Conservation (phyloP, 306 rosid species). For the Hylodesmum podocarpum region DNA sequence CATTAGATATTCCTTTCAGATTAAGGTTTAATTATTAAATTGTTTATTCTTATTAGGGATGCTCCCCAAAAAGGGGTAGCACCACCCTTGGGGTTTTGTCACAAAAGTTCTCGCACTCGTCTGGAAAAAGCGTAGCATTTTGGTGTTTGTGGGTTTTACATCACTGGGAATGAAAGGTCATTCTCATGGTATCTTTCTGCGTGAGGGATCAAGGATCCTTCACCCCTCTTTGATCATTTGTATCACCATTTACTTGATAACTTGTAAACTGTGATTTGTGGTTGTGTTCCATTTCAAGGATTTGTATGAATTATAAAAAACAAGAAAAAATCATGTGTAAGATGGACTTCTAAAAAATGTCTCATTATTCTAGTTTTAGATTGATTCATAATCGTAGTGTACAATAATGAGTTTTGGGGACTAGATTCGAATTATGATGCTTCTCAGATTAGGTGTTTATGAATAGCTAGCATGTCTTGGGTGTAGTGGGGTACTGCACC, state of each 20-base stretch:
- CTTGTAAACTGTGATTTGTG: slow-evolving; percentile 49
- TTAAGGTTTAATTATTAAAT: slow-evolving; percentile 44
- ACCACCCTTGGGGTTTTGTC: slow-evolving; percentile 48
- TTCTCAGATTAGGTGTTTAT: background rate
- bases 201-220: slow-evolving; percentile 42
- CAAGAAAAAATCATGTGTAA: slow-evolving; percentile 26
- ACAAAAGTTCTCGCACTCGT: slow-evolving; percentile 31
- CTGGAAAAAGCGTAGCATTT: slow-evolving; percentile 42
- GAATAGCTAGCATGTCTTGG: background rate
- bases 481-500: slow-evolving; percentile 17
- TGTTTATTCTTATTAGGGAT: slow-evolving; percentile 73
- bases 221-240: slow-evolving; percentile 38
- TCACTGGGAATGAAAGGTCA: slow-evolving; percentile 61
- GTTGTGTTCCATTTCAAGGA: slow-evolving; percentile 44
- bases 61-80: slow-evolving; percentile 51
- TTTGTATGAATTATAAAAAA: slow-evolving; percentile 26
- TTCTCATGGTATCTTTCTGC: slow-evolving; percentile 42
- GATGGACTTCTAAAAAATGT: slow-evolving; percentile 27
- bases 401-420: background rate
- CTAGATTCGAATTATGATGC: background rate
- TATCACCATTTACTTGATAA: slow-evolving; percentile 45
- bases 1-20: slow-evolving; percentile 45
- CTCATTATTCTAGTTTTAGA: background rate
- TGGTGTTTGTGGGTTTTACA: slow-evolving; percentile 48
- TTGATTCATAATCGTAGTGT: background rate